Base-by-base conservation (phyloP, 2,329 filamentous ascomycete species). In the Aspergillus oerlinghausenensis region DNA sequence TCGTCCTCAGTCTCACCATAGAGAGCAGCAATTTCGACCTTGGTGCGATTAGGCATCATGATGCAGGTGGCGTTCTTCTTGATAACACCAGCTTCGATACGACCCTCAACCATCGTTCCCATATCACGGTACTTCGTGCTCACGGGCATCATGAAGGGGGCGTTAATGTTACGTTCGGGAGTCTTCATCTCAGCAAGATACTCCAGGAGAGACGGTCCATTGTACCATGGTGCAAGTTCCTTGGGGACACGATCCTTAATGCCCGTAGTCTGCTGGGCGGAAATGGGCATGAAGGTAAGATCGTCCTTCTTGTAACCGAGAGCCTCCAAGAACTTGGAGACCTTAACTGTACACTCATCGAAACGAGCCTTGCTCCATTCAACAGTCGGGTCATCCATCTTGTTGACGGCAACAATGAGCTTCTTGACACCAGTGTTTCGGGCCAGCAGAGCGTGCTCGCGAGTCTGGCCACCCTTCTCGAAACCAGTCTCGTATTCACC, bases 401-500 rank as follows among this genome's bases (percentile, higher is more conserved):
- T 99, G 85, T 99, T 99, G 73, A 97, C 92, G 53, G 84, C 94
- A 29, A 99, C 88, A 49, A 97, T 82, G 55, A 99, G 83, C 79
- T 97, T 97, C 82, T 96, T 96, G 58, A 99, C 94, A 77, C 94
- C 94, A 73, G 96, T 93, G 0, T 95, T 99, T 79, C 97, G 96
- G 65, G 95, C 95, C 71, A 99, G 83, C 81, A 99, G 91, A 55
- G 95, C 94, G 77, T 97, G 93, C 83, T 99, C 94, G 72, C 94
- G 86, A 54, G 94, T 99, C 76, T 99, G 94, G 40, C 94, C 93
- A 61, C 94, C 94, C 80, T 88, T 89, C 68, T 99, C 94, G 73
- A 99, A 99, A 51, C 94, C 94, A 35, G 94, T 97, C 78, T 99
- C 94, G 75, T 97, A 99, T 78, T 99, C 94, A 71, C 94, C 94